Percentiles rank a stretch among this genome's conserved stretches.
phyloP scores from a whole-genome alignment of 371 early-diverging fungal species.

The Paraphysoderma sedebokerense region DNA sequence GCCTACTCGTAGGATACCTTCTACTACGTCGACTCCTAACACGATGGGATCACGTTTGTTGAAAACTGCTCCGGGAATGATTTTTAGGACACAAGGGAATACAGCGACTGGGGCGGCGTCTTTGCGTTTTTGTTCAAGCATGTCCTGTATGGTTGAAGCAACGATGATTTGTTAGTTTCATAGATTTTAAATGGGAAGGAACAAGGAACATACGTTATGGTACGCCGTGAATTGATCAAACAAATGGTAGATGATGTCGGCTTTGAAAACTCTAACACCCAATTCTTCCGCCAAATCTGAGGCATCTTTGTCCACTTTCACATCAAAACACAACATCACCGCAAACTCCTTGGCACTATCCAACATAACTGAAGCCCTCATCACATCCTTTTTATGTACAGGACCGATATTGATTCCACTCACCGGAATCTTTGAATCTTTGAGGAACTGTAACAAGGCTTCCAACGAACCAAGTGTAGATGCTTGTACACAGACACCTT shows the following conservation, averaged over 20 bases:
- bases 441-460: constrained; percentile 94
- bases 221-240: constrained; percentile 91
- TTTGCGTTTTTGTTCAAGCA: constrained; percentile 69
- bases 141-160: constrained; percentile 24
- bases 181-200: background rate
- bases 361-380: constrained; percentile 82
- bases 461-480: constrained; percentile 98
- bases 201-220: constrained; percentile 16
- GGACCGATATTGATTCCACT: constrained; percentile 96
- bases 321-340: constrained; percentile 97
- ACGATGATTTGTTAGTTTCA: background rate
- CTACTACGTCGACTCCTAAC: constrained; percentile 92
- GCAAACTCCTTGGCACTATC: constrained; percentile 83
- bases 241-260: constrained; percentile 99
- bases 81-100: constrained; percentile 91
- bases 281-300: constrained; percentile 80
- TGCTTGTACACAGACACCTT: constrained; percentile 98
- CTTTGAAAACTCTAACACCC: constrained; percentile 87
- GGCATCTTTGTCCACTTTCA: constrained; percentile 94
- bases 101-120: constrained; percentile 81
- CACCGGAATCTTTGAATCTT: constrained; percentile 88
- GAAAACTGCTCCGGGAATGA: constrained; percentile 90
- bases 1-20: constrained; percentile 81
- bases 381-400: constrained; percentile 96
- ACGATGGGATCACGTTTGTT: constrained; percentile 96